Evolutionary conservation across 768 basidiomycete species (phyloP), one percentile per base, ranked within the genome.

Genomic region (Pluteus cervinus): DNA sequence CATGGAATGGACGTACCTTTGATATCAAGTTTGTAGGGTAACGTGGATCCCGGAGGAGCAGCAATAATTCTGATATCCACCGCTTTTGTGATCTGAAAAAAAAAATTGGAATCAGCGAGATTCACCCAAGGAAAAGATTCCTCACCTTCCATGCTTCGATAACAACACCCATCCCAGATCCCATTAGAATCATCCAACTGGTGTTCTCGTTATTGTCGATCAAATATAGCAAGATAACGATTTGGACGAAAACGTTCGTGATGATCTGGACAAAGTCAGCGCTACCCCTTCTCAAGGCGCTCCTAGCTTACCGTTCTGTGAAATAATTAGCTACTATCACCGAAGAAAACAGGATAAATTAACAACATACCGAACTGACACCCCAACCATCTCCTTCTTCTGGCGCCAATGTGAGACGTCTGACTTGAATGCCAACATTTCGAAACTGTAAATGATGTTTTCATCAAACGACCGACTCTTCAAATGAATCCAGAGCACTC

Each of bases 371-470:
- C 92, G 79, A 46, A 99, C 75, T 36, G 91, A 94, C 10, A 99
- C 93, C 9, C 96, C 96, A 42, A 86, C 85, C 60, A 98, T 78
- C 57, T 98, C 92, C 50, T 92, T 83, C 66, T 81, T 93, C 53
- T 91, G 80, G 26, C 91, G 72, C 93, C 93, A 97, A 56, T 98
- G 94, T 20, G 84, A 79, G 29, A 98, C 88, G 52, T 98, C 94
- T 18, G 79, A 84, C 54, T 86, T 88, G 76, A 98, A 97, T 10
- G 94, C 94, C 40, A 96, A 66, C 77, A 96, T 86, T 64, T 94
- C 91, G 55, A 96, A 94, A 17, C 88, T 90, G 51, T 8, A 34
- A 17, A 31, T 24, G n/a, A 22, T 37, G 26, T 40, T 31, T 22
- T 40, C 28, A 9, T 30, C 12, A 39, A 15, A 24, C 18, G 17